Conservation (phyloP, 495 filamentous ascomycete species). For the Aspergillus bertholletiae region DNA sequence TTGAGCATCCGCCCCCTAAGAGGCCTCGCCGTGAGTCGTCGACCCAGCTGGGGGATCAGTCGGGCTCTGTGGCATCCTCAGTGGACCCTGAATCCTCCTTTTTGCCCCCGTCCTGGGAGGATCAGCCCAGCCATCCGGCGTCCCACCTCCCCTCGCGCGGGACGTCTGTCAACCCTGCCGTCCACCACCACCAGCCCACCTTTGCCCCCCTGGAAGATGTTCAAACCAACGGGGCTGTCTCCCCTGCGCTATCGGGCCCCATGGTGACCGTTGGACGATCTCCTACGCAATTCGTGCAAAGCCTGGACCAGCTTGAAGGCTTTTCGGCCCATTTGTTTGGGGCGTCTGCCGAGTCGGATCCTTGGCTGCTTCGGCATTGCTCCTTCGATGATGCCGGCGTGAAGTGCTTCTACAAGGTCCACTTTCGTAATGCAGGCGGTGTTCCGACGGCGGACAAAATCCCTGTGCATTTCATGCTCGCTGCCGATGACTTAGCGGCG, state of each 20-base stretch:
- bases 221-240: constrained; percentile 8
- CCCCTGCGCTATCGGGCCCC: constrained; percentile 12
- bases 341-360: constrained; percentile 35
- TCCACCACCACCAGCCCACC: constrained; percentile 2
- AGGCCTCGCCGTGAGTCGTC: constrained; percentile 13
- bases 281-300: constrained; percentile 28
- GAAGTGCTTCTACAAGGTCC: constrained; percentile 30
- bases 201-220: constrained; percentile 16
- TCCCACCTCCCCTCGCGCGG: neutral
- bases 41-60: neutral
- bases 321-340: constrained; percentile 33
- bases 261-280: constrained; percentile 14
- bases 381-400: constrained; percentile 34
- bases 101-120: neutral
- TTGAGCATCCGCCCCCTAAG: constrained; percentile 28
- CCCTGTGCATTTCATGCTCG: constrained; percentile 34
- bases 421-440: constrained; percentile 36
- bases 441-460: constrained; percentile 31
- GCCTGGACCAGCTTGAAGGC: constrained; percentile 30
- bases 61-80: neutral
- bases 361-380: constrained; percentile 35
- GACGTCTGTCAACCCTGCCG: neutral
- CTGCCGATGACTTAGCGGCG: constrained; percentile 22
- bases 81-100: neutral
- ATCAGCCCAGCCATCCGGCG: neutral